Conservation (phyloP, 2,329 filamentous ascomycete genomes). For the Salinomyces thailandicus region DNA sequence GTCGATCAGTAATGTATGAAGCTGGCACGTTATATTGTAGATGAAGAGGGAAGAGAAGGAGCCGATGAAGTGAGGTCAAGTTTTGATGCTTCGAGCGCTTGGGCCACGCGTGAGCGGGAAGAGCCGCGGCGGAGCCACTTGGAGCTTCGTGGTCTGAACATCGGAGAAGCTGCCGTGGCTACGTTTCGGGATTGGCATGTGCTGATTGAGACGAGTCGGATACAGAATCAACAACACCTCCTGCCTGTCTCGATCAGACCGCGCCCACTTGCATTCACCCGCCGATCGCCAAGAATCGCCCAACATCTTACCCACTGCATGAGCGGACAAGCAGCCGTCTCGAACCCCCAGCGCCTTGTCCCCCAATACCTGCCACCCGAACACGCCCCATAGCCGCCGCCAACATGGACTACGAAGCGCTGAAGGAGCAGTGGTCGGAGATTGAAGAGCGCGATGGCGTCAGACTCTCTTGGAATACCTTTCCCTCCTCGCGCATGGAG, state of each 20-base stretch:
- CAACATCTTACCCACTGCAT: no score
- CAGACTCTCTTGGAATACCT: constrained; percentile 95
- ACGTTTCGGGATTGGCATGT: constrained; percentile 12
- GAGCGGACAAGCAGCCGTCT: not conserved
- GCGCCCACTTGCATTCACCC: no score
- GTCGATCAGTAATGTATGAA: constrained; percentile 50
- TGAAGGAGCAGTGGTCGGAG: constrained; percentile 95
- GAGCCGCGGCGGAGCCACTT: constrained; percentile 1
- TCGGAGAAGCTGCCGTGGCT: constrained; percentile 10
- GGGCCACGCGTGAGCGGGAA: constrained; percentile 16
- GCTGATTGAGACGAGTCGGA: no score
- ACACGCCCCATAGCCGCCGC: not conserved
- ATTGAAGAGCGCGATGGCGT: constrained; percentile 94
- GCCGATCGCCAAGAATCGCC: no score
- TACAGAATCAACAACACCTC: no score
- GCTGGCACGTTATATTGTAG: constrained; percentile 40
- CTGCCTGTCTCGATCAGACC: no score
- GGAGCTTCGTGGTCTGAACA: no score
- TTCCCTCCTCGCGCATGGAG: constrained; percentile 92
- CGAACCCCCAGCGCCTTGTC: no score
- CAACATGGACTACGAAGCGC: constrained; percentile 79
- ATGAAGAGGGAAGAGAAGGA: constrained; percentile 26
- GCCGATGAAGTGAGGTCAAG: constrained; percentile 12
- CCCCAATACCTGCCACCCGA: not conserved
- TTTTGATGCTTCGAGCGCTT: constrained; percentile 8